A percentile compares a stretch with the other conserved stretches of the same genome.
These are phyloP conservation scores for Cryptococcus jaspeensis DNA, from an alignment of 1,284 basidiomycete species.

Conservation along the genomic window DNA sequence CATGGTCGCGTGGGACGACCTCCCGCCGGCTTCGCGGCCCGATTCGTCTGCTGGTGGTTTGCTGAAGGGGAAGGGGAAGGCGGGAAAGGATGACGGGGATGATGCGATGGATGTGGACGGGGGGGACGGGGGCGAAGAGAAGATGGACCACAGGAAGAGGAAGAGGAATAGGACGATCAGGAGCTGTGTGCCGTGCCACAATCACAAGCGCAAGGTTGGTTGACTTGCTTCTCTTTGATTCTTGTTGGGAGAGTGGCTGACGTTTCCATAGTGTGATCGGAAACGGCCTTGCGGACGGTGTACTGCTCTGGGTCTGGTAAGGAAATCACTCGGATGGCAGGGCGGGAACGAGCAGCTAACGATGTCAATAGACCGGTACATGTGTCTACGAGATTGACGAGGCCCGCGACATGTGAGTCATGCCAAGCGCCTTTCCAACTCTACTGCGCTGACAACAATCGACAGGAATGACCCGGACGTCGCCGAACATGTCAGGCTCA, in stretches of 20 bases:
- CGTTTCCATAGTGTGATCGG: conserved; percentile 47
- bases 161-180: conserved; percentile 84
- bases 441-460: conserved; percentile 1
- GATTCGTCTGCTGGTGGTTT: not conserved
- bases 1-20: not conserved
- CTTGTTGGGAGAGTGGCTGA: conserved; percentile 28
- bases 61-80: conserved; percentile 2
- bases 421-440: not conserved
- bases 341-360: not conserved
- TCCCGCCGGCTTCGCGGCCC: not conserved
- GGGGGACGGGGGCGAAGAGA: conserved; percentile 31
- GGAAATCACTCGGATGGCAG: not conserved
- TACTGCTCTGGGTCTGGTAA: conserved; percentile 59
- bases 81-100: conserved; percentile 5
- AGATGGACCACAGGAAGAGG: conserved; percentile 58
- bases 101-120: conserved; percentile 14
- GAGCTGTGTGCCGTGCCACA: conserved; percentile 85
- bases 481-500: conserved; percentile 75
- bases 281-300: conserved; percentile 74
- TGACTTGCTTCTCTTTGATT: not conserved
- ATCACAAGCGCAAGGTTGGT: conserved; percentile 81
- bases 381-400: conserved; percentile 92
- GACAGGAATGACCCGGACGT: conserved; percentile 75
- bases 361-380: conserved; percentile 66
- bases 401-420: conserved; percentile 67